Evolutionary conservation across 495 filamentous ascomycete species (phyloP), one percentile per base, ranked within the genome.

Genomic region (Trichoderma erinaceum): DNA sequence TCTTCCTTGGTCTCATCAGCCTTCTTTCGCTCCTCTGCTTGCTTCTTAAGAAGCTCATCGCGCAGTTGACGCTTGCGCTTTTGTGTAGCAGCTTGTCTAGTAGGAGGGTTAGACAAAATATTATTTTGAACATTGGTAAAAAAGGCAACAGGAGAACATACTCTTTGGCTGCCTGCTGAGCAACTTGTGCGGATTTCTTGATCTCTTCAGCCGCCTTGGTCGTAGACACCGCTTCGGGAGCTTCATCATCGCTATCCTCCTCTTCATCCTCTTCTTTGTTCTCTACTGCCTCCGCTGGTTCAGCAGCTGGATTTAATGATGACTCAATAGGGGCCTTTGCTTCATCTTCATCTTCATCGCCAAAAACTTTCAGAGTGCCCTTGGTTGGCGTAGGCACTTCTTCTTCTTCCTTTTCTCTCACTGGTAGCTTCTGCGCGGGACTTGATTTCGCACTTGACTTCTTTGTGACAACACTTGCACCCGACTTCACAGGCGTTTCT

Each of bases 1-100:
- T 18, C 29, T 16, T 38, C 13, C 16, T 56, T 58, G 21, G 64
- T 27, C 32, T 69, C 65, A 35, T 74, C 65, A 7, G 68, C 35
- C 29, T 74, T 73, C 68, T 80, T 79, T 56, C 75, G 76, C 67
- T 77, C 72, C 74, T 77, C 73, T 8, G 79, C 80, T 73, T 82
- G 80, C 65, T 77, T 70, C 71, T 79, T 81, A 73, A 81, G 75
- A 43, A 79, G 74, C 38, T 73, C 75, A 71, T 81, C 79, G 58
- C 78, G 77, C 71, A 78, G 78, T 69, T 83, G 79, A 29, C 80
- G 77, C 67, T 79, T 83, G 64, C 75, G 73, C 70, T 81, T 83
- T 50, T 77, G 73, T 21, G 71, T 72, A 18, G 78, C 78, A 16
- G 75, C 76, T 75, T 79, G 73, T 70, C 80, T 83, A 38, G 13